A percentile compares a stretch with the other conserved stretches of the same genome.
Evolutionary conservation across 2,329 filamentous ascomycete species (phyloP).

Genomic region (Geosmithia putterillii): DNA sequence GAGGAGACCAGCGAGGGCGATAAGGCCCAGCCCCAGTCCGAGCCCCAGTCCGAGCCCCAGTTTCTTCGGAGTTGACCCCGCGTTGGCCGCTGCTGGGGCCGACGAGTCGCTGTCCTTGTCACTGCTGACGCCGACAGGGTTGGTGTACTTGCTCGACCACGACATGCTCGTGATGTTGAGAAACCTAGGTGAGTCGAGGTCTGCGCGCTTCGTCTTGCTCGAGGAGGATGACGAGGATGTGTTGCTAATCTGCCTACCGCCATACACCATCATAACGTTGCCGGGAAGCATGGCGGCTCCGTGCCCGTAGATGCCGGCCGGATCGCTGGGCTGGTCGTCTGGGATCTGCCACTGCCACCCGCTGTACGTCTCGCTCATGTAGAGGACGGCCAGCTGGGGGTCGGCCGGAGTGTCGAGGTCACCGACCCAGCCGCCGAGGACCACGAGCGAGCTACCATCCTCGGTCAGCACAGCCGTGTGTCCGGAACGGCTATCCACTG

Average conservation of each 20-base stretch:
- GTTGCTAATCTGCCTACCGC: slow-evolving; percentile 40
- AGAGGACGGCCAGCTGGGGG: slow-evolving; percentile 69
- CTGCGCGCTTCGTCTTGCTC: slow-evolving; percentile 18
- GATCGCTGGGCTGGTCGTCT: slow-evolving; percentile 26
- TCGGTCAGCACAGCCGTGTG: slow-evolving; percentile 74
- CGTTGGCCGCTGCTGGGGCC: slow-evolving; percentile 10
- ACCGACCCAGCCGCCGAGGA: slow-evolving; percentile 90
- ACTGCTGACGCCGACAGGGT: slow-evolving; percentile 1
- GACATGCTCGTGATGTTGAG: slow-evolving; percentile 45
- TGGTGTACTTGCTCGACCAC: slow-evolving; percentile 35
- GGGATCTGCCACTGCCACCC: slow-evolving; percentile 64
- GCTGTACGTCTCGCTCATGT: slow-evolving; percentile 64
- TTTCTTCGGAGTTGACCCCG: slow-evolving; percentile 10
- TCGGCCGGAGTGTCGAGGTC: slow-evolving; percentile 62
- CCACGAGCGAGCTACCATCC: slow-evolving; percentile 64
- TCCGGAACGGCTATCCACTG: slow-evolving; percentile 71
- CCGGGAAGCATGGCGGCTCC: slow-evolving; percentile 51
- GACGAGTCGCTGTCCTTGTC: slow-evolving; percentile 1
- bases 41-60: slow-evolving; percentile 53
- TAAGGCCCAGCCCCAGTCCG: slow-evolving; percentile 45
- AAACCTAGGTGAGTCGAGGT: slow-evolving; percentile 23
- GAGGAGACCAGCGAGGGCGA: slow-evolving; percentile 31
- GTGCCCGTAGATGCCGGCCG: slow-evolving; percentile 45
- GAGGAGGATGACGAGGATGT: slow-evolving; percentile 9
- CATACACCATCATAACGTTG: slow-evolving; percentile 57